Evolutionary conservation across 805 yeast species (phyloP).

Genomic region (Candida andamanensis): DNA sequence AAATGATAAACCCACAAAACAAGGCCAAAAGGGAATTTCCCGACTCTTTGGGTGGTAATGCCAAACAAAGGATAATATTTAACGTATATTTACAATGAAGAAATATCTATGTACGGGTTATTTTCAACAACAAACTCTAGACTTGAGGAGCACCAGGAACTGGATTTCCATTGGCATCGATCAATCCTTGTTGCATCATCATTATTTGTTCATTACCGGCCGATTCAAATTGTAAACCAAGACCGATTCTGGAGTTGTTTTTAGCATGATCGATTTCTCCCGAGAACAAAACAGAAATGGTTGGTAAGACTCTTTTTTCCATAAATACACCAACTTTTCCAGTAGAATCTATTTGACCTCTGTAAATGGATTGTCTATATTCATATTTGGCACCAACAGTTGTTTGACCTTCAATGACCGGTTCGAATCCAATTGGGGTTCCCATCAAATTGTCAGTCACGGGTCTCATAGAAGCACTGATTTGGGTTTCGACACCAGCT

Average conservation of each 20-base stretch:
- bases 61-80: constrained; percentile 3
- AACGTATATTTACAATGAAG: constrained; percentile 5
- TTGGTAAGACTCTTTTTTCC: constrained; percentile 91
- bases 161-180: constrained; percentile 82
- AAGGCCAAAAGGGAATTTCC: constrained; percentile 18
- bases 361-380: constrained; percentile 91
- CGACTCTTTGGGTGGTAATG: constrained; percentile 37
- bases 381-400: constrained; percentile 96
- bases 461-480: constrained; percentile 72
- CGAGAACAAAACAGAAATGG: constrained; percentile 78
- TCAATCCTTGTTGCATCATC: constrained; percentile 84
- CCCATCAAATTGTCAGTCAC: constrained; percentile 72
- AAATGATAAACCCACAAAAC: constrained; percentile 6
- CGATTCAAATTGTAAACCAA: constrained; percentile 93
- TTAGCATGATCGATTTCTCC: constrained; percentile 87
- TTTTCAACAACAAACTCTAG: constrained; percentile 6
- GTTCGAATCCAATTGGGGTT: constrained; percentile 75
- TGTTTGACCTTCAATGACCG: constrained; percentile 85
- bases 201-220: constrained; percentile 91
- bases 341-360: constrained; percentile 87
- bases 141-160: constrained; percentile 71
- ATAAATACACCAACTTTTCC: constrained; percentile 90
- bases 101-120: no score
- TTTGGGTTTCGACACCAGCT: constrained; percentile 86
- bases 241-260: constrained; percentile 73